Evolutionary conservation across 208 protist genomes (phyloP).

Genomic region (Tetramitus jugosus): DNA sequence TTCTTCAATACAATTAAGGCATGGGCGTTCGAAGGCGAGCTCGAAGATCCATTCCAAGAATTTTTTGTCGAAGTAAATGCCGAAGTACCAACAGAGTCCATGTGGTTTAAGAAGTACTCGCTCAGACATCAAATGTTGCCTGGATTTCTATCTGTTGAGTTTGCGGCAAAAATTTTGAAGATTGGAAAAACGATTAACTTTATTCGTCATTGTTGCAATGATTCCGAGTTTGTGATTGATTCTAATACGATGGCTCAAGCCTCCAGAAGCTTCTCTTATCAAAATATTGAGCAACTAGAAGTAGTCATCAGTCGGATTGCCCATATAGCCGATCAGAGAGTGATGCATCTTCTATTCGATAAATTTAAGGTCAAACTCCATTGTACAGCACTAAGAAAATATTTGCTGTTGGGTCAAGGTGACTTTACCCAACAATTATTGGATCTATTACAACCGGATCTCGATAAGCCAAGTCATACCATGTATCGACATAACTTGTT

Average conservation of each 20-base stretch:
- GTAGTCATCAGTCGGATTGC: not conserved
- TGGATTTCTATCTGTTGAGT: conserved; percentile 7
- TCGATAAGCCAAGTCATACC: conserved; percentile 33
- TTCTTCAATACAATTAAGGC: conserved; percentile 42
- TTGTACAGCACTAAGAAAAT: conserved; percentile 46
- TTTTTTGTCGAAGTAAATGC: conserved; percentile 49
- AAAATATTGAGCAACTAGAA: conserved; percentile 1
- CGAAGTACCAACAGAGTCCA: conserved; percentile 6
- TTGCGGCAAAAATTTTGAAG: conserved; percentile 38
- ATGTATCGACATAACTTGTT: conserved; percentile 48
- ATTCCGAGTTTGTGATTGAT: conserved; percentile 16
- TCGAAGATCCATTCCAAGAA: conserved; percentile 50
- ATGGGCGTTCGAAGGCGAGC: conserved; percentile 50
- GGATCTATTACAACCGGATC: conserved; percentile 40
- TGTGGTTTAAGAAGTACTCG: conserved; percentile 31
- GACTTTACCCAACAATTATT: conserved; percentile 65
- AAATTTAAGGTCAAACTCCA: conserved; percentile 46
- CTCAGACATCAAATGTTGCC: not conserved
- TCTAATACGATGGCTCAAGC: no score
- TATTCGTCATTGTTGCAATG: conserved; percentile 47
- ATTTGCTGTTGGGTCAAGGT: conserved; percentile 60
- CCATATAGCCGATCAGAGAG: conserved; percentile 21
- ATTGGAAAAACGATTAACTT: conserved; percentile 64
- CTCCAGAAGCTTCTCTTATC: not conserved
- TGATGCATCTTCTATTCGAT: conserved; percentile 42